Evolutionary conservation across 805 yeast species (phyloP), one percentile per base, ranked within the genome.

Genomic region (Candida caryicola): DNA sequence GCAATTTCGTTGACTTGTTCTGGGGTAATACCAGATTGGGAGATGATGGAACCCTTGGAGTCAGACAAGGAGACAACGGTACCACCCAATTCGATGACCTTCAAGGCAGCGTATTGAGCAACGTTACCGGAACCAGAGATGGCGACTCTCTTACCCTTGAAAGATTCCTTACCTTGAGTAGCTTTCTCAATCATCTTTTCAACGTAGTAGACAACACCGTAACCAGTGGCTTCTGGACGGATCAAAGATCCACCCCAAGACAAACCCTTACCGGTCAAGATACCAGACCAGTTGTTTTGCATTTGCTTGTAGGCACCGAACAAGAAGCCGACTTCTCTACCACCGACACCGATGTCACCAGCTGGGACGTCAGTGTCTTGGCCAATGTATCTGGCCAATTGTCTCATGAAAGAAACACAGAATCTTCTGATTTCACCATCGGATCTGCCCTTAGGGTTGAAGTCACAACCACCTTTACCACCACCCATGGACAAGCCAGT

Each of bases 171-270:
- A 68, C 96, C 96, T 51, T 77, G 66, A 46, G 95, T 74, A 50
- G 96, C 96, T 67, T 82, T 81, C 73, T 87, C 93, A 67, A 91
- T 87, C 96, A 91, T 91, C 74, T 91, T 88, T 73, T 89, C 95
- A 51, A 90, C 95, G 76, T 86, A 91, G 82, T 91, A 91, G 50
- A 91, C 91, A 44, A 86, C 74, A 73, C 99, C 99, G 77, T 82
- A 91, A 69, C 99, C 99, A 47, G 99, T 91, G 51, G 99, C 99
- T 80, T 91, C 99, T 51, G 98, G 96, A 73, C 99, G 85, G 73
- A 91, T 90, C 66, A 91, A 77, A 58, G 98, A 91, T 60, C 98
- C 99, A 79, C 99, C 99, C 96, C 97, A 93, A 65, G 84, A 73
- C 61, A 90, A 77, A 60, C 97, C 97, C 77, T 91, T 91, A 71